phyloP scores from a whole-genome alignment of 352 stramenopile species.

The Pythium periplocum region DNA sequence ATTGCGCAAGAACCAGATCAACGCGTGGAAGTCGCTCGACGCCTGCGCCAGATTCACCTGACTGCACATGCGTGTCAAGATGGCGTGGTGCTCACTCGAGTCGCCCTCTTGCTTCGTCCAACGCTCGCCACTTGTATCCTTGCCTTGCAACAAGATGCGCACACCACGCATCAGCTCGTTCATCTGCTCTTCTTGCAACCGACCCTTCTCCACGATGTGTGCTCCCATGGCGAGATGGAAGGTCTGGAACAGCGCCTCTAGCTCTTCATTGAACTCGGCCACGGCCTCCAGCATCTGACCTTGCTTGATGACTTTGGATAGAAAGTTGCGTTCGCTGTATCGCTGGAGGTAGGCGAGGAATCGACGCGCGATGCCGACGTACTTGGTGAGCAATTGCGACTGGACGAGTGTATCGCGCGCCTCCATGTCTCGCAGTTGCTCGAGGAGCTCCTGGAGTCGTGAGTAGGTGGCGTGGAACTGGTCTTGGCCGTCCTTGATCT shows the following conservation, averaged over 20 bases:
- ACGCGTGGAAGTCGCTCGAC: too few relatives aligned
- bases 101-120: too few relatives aligned
- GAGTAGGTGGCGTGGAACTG: not conserved
- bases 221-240: conserved; percentile 6
- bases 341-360: conserved; percentile 2
- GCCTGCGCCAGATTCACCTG: too few relatives aligned
- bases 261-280: not conserved
- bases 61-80: too few relatives aligned
- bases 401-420: conserved; percentile 2
- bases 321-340: conserved; percentile 2
- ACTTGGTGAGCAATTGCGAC: conserved; percentile 1
- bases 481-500: conserved; percentile 3
- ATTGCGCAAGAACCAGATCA: too few relatives aligned
- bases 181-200: not conserved
- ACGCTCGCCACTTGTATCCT: too few relatives aligned
- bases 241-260: conserved; percentile 4
- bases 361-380: conserved; percentile 1
- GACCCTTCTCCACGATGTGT: conserved; percentile 6
- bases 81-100: too few relatives aligned
- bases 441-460: conserved; percentile 2
- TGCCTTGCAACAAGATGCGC: conserved; percentile 2
- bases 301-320: conserved; percentile 3
- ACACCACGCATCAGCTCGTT: conserved; percentile 2
- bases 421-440: conserved; percentile 2
- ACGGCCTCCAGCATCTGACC: conserved; percentile 1